A percentile compares a stretch with the other conserved stretches of the same genome.
phyloP scores from a whole-genome alignment of 148 eudicot species.

The Rhododendron henanense region DNA sequence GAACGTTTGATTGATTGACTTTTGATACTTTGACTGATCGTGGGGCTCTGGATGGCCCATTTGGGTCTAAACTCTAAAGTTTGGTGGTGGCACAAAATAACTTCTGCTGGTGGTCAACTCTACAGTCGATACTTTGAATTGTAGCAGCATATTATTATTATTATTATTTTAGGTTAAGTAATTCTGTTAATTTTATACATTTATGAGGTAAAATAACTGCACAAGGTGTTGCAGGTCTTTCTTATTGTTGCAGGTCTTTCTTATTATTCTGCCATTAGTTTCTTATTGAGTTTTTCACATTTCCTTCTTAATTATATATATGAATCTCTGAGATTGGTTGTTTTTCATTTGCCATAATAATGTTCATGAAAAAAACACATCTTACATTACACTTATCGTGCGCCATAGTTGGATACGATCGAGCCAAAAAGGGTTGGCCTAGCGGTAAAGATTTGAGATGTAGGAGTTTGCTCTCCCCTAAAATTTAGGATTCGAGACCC shows the following conservation, averaged over 20 bases:
- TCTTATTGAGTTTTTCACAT: too few species aligned
- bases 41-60: background rate
- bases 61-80: background rate
- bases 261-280: background rate
- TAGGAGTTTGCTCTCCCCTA: too few species aligned
- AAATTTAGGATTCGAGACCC: too few species aligned
- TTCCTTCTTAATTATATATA: background rate
- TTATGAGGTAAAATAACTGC: background rate
- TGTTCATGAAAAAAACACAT: too few species aligned
- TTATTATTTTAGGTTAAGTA: background rate
- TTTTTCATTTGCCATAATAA: too few species aligned
- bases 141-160: background rate
- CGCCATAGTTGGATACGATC: too few species aligned
- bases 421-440: too few species aligned
- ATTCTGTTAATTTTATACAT: background rate
- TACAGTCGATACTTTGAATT: background rate
- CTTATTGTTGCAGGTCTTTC: background rate
- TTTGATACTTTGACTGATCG: background rate
- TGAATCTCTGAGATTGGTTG: too few species aligned
- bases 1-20: conserved; percentile 42
- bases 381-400: too few species aligned
- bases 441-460: too few species aligned
- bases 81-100: background rate
- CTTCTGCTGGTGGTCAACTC: background rate
- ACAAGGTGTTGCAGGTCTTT: background rate